Evolutionary conservation across 2,329 filamentous ascomycete species (phyloP).

Genomic region (Rosellinia necatrix): DNA sequence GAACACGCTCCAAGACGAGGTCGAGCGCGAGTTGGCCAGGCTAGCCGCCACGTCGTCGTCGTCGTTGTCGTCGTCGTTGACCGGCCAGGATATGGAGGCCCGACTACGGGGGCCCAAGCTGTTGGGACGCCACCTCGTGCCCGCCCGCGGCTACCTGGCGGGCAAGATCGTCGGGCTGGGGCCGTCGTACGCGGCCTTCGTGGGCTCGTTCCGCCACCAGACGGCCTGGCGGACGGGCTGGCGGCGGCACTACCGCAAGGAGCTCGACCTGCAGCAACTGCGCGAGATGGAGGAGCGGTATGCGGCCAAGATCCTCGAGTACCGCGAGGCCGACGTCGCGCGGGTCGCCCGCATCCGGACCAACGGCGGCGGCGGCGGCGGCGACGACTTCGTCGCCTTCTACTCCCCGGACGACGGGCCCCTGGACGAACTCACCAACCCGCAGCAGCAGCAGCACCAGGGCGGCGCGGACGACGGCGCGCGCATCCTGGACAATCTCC

Average conservation of each 20-base stretch:
- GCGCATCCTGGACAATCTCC: not conserved
- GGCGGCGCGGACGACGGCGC: not conserved
- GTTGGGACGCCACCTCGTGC: constrained; percentile 3
- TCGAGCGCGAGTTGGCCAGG: constrained; percentile 6
- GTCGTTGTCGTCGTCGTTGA: too few species aligned
- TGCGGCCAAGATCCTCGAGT: constrained; percentile 7
- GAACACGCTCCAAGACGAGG: constrained; percentile 12
- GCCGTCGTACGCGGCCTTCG: constrained; percentile 13
- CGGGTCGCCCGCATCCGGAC: not conserved
- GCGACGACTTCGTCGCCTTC: constrained; percentile 8
- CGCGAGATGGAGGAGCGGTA: constrained; percentile 17
- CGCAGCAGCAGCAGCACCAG: too few species aligned
- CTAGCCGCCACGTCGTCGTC: too few species aligned
- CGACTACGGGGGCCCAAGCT: constrained; percentile 3
- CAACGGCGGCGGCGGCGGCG: too few species aligned
- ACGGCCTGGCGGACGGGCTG: constrained; percentile 4
- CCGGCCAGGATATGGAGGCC: not conserved
- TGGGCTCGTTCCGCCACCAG: constrained; percentile 7
- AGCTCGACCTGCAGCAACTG: not conserved
- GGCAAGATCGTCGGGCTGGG: constrained; percentile 12
- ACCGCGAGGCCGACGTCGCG: constrained; percentile 2
- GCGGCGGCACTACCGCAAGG: constrained; percentile 11
- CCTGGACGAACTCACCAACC: not conserved
- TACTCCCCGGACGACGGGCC: not conserved
- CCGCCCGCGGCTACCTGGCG: constrained; percentile 7